A percentile compares a stretch with the other conserved stretches of the same genome.
phyloP scores from a whole-genome alignment of 805 yeast genomes.

The Candida pseudofarinosa region DNA sequence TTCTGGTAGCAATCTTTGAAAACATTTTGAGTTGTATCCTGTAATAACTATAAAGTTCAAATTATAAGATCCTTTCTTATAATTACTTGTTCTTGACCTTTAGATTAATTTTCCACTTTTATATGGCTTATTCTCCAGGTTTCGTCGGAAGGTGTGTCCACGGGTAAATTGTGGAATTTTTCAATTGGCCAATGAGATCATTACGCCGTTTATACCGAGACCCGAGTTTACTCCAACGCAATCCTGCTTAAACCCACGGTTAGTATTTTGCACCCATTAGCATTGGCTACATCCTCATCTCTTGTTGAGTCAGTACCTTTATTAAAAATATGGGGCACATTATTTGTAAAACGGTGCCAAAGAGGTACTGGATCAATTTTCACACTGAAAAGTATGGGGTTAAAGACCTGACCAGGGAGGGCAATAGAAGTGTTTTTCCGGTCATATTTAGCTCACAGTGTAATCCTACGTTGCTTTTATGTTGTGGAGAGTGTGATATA shows the following conservation, averaged over 20 bases:
- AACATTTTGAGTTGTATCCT: slow-evolving; percentile 39
- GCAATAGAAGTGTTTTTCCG: too few relatives aligned
- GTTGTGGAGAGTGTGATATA: too few relatives aligned
- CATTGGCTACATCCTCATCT: background rate
- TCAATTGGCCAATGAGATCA: background rate
- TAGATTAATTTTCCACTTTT: slow-evolving; percentile 1
- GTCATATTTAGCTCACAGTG: too few relatives aligned
- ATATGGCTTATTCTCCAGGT: slow-evolving; percentile 3
- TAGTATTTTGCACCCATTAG: background rate
- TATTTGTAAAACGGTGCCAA: background rate
- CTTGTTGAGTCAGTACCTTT: too few relatives aligned
- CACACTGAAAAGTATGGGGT: background rate
- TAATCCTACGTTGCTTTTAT: too few relatives aligned
- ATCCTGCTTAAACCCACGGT: background rate
- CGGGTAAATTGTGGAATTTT: slow-evolving; percentile 1
- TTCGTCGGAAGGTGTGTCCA: slow-evolving; percentile 4
- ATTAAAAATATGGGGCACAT: background rate
- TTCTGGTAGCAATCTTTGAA: slow-evolving; percentile 52
- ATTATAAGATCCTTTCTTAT: background rate
- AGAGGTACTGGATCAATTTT: background rate
- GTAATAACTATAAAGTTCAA: slow-evolving; percentile 4
- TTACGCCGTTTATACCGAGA: background rate
- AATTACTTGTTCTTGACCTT: background rate
- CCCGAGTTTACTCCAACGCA: background rate
- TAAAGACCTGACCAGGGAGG: background rate